Base-by-base conservation (phyloP, 495 filamentous ascomycete genomes). In the Podospora bellae-mahoneyi region DNA sequence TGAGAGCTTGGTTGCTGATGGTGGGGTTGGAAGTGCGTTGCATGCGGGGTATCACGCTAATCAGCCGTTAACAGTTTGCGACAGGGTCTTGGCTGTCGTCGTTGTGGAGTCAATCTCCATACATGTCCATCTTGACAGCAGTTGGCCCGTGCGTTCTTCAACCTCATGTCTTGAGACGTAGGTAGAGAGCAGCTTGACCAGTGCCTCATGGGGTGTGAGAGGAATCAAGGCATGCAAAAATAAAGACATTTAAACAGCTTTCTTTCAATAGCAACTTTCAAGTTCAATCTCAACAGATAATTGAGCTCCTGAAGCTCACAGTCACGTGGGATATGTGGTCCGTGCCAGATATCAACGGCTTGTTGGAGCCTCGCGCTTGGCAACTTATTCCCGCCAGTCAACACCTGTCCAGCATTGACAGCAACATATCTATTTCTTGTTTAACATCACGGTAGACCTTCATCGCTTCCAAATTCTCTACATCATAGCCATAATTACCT, bases 101-200 rank as follows among this genome's bases (percentile, higher is more conserved):
- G 15, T 58, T 58, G 56, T 20, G 23, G 23, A 58, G n/a, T 20
- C 20, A 1, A 16, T 20, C 56, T 13, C 56, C 23, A 20, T 10
- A 48, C 39, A 13, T 48, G 7, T 16, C 39, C 39, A 48, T 10
- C 15, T 48, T 18, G 59, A 61, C 19, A 61, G 7, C 7, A 5
- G 59, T 10, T 61, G 59, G 59, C 30, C n/a, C 59, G 59, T 61
- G 59, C 59, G 30, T 18, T 61, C 16, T 28, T 16, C 26, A 61
- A 61, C 59, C 27, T 26, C 59, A 34, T 32, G 23, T n/a, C 59
- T 32, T 61, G 23, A 32, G 32, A 18, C 18, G 26, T 26, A 61
- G 59, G 26, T 20, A 32, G 59, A 48, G 15, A 48, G 39, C 39
- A 48, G 39, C 39, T 13, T 48, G 15, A 48, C 5, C 5, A 13